Evolutionary conservation across 257 asterid species (phyloP).

Genomic region (Fraxinus excelsior): DNA sequence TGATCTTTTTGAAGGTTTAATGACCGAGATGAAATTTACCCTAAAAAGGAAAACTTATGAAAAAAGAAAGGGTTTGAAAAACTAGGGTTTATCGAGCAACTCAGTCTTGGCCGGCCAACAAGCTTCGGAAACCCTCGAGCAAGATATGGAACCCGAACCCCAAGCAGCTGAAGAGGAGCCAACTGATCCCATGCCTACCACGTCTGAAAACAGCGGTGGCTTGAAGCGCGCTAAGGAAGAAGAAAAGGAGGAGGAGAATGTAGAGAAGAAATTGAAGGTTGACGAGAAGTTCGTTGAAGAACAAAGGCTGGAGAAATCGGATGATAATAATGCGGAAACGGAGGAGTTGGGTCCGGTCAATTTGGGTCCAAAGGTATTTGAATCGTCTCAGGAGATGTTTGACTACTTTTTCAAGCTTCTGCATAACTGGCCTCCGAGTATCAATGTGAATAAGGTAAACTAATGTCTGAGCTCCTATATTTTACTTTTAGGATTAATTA

Average conservation of each 20-base stretch:
- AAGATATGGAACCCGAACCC: slow-evolving; percentile 41
- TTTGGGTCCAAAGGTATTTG: slow-evolving; percentile 68
- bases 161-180: slow-evolving; percentile 19
- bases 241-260: slow-evolving; percentile 34
- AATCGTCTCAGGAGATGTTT: slow-evolving; percentile 62
- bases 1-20: too few relatives aligned
- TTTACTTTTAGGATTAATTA: not conserved
- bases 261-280: slow-evolving; percentile 46
- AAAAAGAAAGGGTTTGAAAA: not conserved
- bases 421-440: slow-evolving; percentile 65
- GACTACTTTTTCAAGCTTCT: slow-evolving; percentile 75
- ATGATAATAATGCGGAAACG: not conserved
- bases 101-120: slow-evolving; percentile 38
- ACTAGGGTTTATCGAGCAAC: slow-evolving; percentile 30
- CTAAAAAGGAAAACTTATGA: too few relatives aligned
- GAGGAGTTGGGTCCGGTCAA: slow-evolving; percentile 30
- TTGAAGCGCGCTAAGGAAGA: slow-evolving; percentile 68
- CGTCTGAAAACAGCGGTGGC: slow-evolving; percentile 22
- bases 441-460: slow-evolving; percentile 70
- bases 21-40: not conserved
- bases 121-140: slow-evolving; percentile 22
- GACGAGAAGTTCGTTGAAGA: slow-evolving; percentile 27
- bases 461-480: too few relatives aligned
- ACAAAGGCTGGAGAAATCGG: not conserved
- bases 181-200: slow-evolving; percentile 11